These are phyloP conservation scores for Wickerhamiella alocasiicola DNA, from an alignment of 805 yeast genomes.

Conservation along the genomic window DNA sequence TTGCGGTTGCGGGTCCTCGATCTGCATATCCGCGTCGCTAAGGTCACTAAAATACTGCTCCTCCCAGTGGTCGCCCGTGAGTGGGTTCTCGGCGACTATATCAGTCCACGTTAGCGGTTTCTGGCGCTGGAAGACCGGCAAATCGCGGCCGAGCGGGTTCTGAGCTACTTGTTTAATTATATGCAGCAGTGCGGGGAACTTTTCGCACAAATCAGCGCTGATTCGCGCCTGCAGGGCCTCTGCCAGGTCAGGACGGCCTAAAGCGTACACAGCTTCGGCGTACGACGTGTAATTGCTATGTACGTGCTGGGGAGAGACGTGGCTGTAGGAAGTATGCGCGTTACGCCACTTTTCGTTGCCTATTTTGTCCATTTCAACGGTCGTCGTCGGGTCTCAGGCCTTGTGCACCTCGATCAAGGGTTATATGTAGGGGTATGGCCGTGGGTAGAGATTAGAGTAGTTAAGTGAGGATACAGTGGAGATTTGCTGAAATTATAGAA, in stretches of 20 bases:
- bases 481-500: too few relatives aligned
- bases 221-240: constrained; percentile 19
- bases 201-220: constrained; percentile 13
- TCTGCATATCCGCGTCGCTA: not conserved
- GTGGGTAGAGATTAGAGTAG: too few relatives aligned
- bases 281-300: constrained; percentile 17
- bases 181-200: constrained; percentile 17
- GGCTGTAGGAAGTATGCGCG: constrained; percentile 11
- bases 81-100: constrained; percentile 23
- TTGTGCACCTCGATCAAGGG: too few relatives aligned
- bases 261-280: constrained; percentile 22
- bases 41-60: constrained; percentile 1
- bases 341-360: constrained; percentile 2
- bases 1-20: not conserved
- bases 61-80: constrained; percentile 25
- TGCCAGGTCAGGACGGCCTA: constrained; percentile 25
- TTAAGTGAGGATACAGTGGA: too few relatives aligned
- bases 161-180: constrained; percentile 19
- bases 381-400: too few relatives aligned
- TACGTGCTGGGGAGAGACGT: constrained; percentile 16
- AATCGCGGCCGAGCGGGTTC: constrained; percentile 11
- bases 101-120: constrained; percentile 20
- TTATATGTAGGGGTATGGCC: too few relatives aligned
- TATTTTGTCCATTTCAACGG: constrained; percentile 3
- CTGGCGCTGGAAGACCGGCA: constrained; percentile 7